Evolutionary conservation across 2,329 filamentous ascomycete species (phyloP), one percentile per base, ranked within the genome.

Genomic region (Alternaria ethzedia): DNA sequence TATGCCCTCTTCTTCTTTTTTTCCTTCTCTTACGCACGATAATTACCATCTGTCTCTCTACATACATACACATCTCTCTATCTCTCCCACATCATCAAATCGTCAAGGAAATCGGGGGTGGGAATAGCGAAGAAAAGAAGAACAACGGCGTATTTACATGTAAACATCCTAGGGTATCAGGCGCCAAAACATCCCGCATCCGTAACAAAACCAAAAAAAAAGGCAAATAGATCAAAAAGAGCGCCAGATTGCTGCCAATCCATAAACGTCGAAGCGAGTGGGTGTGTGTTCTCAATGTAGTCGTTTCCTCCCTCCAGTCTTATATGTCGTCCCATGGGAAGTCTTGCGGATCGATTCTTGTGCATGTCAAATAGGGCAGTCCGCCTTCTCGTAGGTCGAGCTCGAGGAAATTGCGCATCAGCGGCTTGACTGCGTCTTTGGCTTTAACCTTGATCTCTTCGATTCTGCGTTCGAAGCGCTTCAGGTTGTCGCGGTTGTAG

Each of bases 391-490:
- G 84, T 57, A 93, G 79, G 77, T 97, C 93, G 51, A 97, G 85
- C 80, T 97, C 92, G 12, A 97, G 85, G 56, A 90, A 91, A 75
- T 92, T 96, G 55, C 91, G 87, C 90, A 96, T 96, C 12, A 97
- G 83, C 5, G 94, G 94, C 62, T 90, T 89, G 8, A 97, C 94
- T 15, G 91, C 85, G 73, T 97, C 93, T 57, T 91, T 86, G 7
- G 94, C 95, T 75, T 95, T 86, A 59, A 87, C 86, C 82, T 97
- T 97, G 58, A 97, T 85, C 83, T 97, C 94, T 63, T 97, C 93
- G 70, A 97, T 86, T 59, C 93, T 87, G 74, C 91, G 89, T 83
- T 97, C 95, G 70, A 97, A 97, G 5, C 91, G 86, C 64, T 90
- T 88, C 52, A 97, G 80, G 66, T 93, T 95, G n/a, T 97, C 94